A percentile compares a stretch with the other conserved stretches of the same genome.
phyloP scores from a whole-genome alignment of 2,329 filamentous ascomycete species.

The Trichoderma oligosporum region DNA sequence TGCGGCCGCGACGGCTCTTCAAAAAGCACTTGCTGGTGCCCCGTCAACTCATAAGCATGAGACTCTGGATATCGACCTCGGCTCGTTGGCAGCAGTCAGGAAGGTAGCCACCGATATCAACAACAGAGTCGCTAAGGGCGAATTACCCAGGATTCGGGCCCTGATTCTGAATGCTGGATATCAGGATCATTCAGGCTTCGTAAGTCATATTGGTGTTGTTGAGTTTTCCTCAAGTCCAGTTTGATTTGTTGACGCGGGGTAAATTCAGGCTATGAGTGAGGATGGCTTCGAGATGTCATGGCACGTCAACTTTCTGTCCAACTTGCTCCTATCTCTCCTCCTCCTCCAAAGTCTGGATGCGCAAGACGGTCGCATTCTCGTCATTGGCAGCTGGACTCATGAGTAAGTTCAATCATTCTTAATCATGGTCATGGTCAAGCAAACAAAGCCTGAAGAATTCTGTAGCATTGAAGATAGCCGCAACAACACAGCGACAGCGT shows the following conservation, averaged over 20 bases:
- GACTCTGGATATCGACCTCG: constrained; percentile 33
- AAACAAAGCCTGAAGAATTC: neutral
- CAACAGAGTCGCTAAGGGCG: constrained; percentile 28
- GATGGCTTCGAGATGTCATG: constrained; percentile 34
- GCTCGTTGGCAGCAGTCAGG: constrained; percentile 29
- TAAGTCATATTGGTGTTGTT: constrained; percentile 19
- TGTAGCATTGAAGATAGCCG: constrained; percentile 30
- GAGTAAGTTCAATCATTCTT: no score
- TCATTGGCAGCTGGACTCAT: constrained; percentile 34
- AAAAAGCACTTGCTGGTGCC: constrained; percentile 24
- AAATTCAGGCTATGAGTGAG: constrained; percentile 26
- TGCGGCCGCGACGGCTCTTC: constrained; percentile 30
- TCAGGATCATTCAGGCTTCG: constrained; percentile 27
- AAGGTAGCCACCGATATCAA: constrained; percentile 30
- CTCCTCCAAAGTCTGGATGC: constrained; percentile 34
- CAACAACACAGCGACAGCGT: constrained; percentile 26
- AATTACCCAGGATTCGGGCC: constrained; percentile 37
- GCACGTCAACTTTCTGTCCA: constrained; percentile 34
- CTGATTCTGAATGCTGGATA: constrained; percentile 38
- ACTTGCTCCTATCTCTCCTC: constrained; percentile 30
- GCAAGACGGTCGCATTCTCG: constrained; percentile 28
- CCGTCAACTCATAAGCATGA: constrained; percentile 30
- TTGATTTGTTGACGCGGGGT: neutral
- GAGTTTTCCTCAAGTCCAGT: no score
- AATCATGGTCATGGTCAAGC: no score